Conservation (phyloP, 1,139 yeast species). For the Saccharomyces hybrid region DNA sequence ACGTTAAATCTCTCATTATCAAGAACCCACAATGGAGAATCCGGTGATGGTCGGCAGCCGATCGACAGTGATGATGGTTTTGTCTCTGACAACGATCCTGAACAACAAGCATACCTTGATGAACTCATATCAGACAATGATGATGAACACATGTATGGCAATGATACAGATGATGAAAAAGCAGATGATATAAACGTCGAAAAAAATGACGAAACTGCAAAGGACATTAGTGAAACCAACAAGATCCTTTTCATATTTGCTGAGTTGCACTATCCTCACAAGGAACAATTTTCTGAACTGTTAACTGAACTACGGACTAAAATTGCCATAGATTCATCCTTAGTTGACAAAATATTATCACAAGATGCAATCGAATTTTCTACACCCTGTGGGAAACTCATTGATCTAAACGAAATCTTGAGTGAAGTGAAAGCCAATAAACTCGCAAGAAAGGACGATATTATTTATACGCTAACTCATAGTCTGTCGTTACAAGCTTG, state of each 20-base stretch:
- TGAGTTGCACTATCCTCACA: constrained; percentile 3
- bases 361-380: not conserved
- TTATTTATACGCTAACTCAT: constrained; percentile 1
- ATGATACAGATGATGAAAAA: constrained; percentile 5
- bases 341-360: not conserved
- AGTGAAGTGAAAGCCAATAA: constrained; percentile 2
- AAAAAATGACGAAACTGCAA: not conserved
- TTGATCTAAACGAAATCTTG: not conserved
- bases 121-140: constrained; percentile 10
- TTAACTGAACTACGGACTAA: not conserved
- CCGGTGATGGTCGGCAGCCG: not conserved
- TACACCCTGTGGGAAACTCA: not conserved
- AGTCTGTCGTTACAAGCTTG: constrained; percentile 1
- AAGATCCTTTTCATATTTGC: not conserved
- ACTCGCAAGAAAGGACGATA: constrained; percentile 1
- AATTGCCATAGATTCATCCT: not conserved
- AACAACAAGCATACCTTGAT: constrained; percentile 15
- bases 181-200: not conserved
- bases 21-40: not conserved
- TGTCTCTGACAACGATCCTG: constrained; percentile 9
- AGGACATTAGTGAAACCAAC: not conserved
- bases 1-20: not conserved
- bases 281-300: constrained; percentile 3
- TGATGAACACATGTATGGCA: constrained; percentile 4
- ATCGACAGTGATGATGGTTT: not conserved